Base-by-base conservation (phyloP, 78 protist species). In the Dictyostelium brefeldianum region DNA sequence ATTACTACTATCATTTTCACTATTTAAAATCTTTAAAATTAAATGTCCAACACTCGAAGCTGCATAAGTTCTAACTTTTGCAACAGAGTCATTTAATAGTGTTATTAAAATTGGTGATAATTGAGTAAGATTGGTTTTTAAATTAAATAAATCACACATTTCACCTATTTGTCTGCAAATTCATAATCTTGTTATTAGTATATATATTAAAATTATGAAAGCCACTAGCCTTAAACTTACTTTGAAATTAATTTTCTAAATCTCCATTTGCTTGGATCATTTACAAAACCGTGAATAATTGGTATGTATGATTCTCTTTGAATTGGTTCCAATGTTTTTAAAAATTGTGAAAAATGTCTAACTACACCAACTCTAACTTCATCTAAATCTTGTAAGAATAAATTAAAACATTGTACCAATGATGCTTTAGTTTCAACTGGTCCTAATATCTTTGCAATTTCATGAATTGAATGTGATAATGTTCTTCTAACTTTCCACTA, bases 401-500 rank as follows among this genome's bases (percentile, higher is more conserved):
- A n/a, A 67, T 92, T 89, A 22, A 94, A 89, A 14, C 57, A 80
- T 36, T 70, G 69, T 41, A 94, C 46, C 7, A 94, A 46, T 41
- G 67, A 71, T 22, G 64, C 27, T 56, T 89, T 81, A 14, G 94
- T 89, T 64, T 81, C 89, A 22, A 62, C 92, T 47, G 95, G 95
- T 29, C 95, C 95, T 14, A 94, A 73, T 47, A 90, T 69, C 20
- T n/a, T 53, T 18, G 96, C 96, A 22, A 94, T 31, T 50, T 81
- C 95, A 81, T 94, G 96, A 65, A 94, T 81, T 56, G 95, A 92
- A 81, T 81, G 94, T 46, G 96, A 69, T 43, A 94, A 57, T 51
- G 96, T 78, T 79, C 96, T 91, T 78, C 96, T 84, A 15, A 94
- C 96, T 56, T 84, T 91, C 95, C 94, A 90, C 94, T 89, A 5